Percentiles rank a stretch among this genome's conserved stretches.
phyloP scores from a whole-genome alignment of 495 filamentous ascomycete species.

The Venustampulla echinocandica region DNA sequence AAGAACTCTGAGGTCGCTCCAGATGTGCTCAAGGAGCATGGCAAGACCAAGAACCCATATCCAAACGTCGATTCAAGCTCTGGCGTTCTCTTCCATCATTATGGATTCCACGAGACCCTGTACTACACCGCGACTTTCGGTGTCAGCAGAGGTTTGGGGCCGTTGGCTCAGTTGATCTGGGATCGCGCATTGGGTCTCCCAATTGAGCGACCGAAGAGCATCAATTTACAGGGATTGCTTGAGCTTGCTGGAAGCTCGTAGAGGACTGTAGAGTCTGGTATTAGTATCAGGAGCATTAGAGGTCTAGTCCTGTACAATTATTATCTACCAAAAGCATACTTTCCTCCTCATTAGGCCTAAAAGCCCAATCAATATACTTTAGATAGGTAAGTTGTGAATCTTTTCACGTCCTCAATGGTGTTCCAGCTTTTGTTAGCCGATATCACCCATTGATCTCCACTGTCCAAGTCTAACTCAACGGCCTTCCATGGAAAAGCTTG shows the following conservation, averaged over 20 bases:
- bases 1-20: conserved; percentile 73
- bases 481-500: too few relatives aligned
- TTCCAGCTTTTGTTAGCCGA: too few relatives aligned
- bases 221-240: conserved; percentile 77
- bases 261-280: not conserved
- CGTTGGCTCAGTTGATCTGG: conserved; percentile 92
- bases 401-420: too few relatives aligned
- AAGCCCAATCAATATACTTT: too few relatives aligned
- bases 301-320: too few relatives aligned
- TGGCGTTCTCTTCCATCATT: conserved; percentile 93
- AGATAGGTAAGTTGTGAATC: too few relatives aligned
- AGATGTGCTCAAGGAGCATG: conserved; percentile 79
- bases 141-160: conserved; percentile 83
- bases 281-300: too few relatives aligned
- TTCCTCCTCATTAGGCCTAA: too few relatives aligned
- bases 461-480: too few relatives aligned
- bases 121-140: conserved; percentile 98
- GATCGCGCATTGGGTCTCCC: conserved; percentile 88
- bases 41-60: conserved; percentile 98
- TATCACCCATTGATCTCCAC: too few relatives aligned
- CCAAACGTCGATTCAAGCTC: conserved; percentile 91
- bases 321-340: too few relatives aligned
- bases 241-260: conserved; percentile 41
- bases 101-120: conserved; percentile 89
- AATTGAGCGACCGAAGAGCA: conserved; percentile 98